Evolutionary conservation across 192 early-diverging fungal species (phyloP).

Genomic region (Linderina pennispora): DNA sequence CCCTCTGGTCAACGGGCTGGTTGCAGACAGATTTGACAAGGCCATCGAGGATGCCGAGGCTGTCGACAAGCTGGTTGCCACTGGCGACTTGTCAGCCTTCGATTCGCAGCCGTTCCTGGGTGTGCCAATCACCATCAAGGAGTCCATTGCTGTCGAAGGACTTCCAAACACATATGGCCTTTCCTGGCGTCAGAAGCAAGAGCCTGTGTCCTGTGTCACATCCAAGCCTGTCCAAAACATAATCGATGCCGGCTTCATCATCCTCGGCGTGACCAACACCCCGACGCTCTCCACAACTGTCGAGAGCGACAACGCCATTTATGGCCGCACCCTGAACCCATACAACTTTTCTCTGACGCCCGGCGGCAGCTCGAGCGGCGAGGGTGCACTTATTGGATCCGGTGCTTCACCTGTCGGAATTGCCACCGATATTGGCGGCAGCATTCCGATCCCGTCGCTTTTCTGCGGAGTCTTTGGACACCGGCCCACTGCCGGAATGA

Average conservation of each 20-base stretch:
- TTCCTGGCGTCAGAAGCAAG: neutral
- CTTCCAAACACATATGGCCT: neutral
- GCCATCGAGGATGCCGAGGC: neutral
- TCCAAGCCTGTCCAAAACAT: neutral
- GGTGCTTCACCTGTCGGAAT: neutral
- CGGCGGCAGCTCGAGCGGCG: slow-evolving; percentile 7
- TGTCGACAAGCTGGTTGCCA: neutral
- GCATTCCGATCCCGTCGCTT: neutral
- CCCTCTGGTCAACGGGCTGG: neutral
- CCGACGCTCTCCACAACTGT: neutral
- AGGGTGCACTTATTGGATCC: slow-evolving; percentile 4
- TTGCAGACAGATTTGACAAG: neutral
- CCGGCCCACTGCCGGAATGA: neutral
- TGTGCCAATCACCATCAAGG: neutral
- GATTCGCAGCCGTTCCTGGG: neutral
- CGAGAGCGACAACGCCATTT: slow-evolving; percentile 4
- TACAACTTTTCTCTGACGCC: neutral
- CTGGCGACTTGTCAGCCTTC: neutral
- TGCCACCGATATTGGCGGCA: slow-evolving; percentile 7
- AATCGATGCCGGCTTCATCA: neutral
- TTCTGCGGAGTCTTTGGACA: slow-evolving; percentile 1
- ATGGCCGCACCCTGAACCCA: slow-evolving; percentile 5
- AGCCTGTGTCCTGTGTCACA: neutral
- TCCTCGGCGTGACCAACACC: slow-evolving; percentile 2
- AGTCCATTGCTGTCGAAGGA: neutral